Percentiles rank a stretch among this genome's conserved stretches.
These are phyloP conservation scores for Pseudocercospora crystallina DNA, from an alignment of 2,329 filamentous ascomycete genomes.

Conservation along the genomic window DNA sequence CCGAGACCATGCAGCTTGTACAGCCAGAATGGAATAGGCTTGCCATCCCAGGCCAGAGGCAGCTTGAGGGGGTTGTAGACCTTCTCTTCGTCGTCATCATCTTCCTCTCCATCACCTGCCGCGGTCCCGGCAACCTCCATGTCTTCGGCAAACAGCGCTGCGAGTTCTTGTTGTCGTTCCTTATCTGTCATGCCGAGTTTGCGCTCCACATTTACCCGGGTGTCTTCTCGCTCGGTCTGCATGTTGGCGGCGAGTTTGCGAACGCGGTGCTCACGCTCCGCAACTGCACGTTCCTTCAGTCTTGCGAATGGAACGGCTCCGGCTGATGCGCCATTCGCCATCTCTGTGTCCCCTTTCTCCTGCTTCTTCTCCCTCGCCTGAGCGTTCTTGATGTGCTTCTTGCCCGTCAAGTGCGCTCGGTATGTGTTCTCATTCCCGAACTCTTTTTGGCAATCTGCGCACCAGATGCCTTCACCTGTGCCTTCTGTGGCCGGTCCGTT, in stretches of 20 bases:
- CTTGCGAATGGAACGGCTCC: constrained; percentile 37
- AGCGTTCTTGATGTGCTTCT: constrained; percentile 87
- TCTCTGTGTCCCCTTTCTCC: constrained; percentile 30
- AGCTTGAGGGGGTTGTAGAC: constrained; percentile 97
- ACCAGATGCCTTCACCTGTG: constrained; percentile 74
- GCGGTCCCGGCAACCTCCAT: constrained; percentile 52
- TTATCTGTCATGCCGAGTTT: constrained; percentile 97
- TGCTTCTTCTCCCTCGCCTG: constrained; percentile 57
- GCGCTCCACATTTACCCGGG: constrained; percentile 89
- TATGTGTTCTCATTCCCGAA: constrained; percentile 97
- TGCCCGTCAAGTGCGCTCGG: constrained; percentile 81
- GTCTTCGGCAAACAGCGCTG: constrained; percentile 72
- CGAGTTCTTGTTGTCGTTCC: constrained; percentile 89
- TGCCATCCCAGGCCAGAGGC: constrained; percentile 95
- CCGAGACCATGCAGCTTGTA: constrained; percentile 95
- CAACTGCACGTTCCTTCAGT: constrained; percentile 85
- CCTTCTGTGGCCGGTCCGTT: constrained; percentile 51
- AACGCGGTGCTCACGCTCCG: constrained; percentile 82
- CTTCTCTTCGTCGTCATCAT: constrained; percentile 70
- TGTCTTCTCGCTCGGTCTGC: constrained; percentile 84
- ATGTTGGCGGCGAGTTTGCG: constrained; percentile 78
- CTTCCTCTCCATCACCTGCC: constrained; percentile 56
- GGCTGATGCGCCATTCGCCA: constrained; percentile 18
- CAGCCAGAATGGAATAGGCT: constrained; percentile 98
- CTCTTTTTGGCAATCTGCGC: constrained; percentile 86